Percentiles rank a stretch among this genome's conserved stretches.
phyloP scores from a whole-genome alignment of 192 early-diverging fungal species.

The Rhizoclosmatium globosum region DNA sequence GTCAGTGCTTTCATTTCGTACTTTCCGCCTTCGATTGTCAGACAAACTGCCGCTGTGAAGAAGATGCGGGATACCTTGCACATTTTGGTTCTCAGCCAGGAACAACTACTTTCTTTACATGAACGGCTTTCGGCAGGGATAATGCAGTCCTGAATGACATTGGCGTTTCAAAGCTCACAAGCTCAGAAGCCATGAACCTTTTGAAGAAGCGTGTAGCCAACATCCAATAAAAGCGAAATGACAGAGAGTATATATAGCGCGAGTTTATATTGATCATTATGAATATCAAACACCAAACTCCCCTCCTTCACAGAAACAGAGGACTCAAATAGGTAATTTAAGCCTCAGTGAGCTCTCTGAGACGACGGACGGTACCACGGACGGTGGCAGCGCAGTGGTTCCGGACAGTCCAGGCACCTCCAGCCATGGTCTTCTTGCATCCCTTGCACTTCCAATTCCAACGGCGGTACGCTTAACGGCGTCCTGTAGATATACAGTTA shows the following conservation, averaged over 20 bases:
- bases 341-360: slow-evolving; percentile 90
- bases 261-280: not conserved
- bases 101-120: too few relatives aligned
- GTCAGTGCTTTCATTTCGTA: not conserved
- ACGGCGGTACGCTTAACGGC: slow-evolving; percentile 92
- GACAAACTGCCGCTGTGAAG: not conserved
- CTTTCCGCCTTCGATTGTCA: slow-evolving; percentile 15
- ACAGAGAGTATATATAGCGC: not conserved
- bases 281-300: not conserved
- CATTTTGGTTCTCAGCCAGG: too few relatives aligned
- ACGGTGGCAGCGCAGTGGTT: slow-evolving; percentile 91
- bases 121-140: too few relatives aligned
- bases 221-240: not conserved
- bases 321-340: slow-evolving; percentile 55
- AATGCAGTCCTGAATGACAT: too few relatives aligned
- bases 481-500: slow-evolving; percentile 62
- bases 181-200: not conserved
- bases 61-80: too few relatives aligned
- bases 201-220: not conserved
- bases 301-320: not conserved
- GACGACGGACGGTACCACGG: slow-evolving; percentile 97
- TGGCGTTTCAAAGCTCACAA: too few relatives aligned
- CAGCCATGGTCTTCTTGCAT: slow-evolving; percentile 94
- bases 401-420: slow-evolving; percentile 95
- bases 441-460: slow-evolving; percentile 99